phyloP scores from a whole-genome alignment of 768 basidiomycete genomes.

The Leucosporidium creatinivorum region DNA sequence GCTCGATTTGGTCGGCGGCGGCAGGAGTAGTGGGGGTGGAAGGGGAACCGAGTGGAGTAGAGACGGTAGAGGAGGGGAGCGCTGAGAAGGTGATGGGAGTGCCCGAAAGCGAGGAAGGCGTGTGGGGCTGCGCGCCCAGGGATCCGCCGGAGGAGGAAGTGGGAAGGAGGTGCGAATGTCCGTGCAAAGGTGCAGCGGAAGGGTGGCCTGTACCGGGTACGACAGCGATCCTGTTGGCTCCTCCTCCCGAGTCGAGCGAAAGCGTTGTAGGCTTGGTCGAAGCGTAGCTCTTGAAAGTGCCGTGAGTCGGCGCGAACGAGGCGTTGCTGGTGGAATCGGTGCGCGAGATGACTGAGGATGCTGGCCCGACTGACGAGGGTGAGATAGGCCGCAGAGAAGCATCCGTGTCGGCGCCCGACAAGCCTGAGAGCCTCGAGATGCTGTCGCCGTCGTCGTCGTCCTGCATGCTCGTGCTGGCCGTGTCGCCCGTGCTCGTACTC shows the following conservation, averaged over 20 bases:
- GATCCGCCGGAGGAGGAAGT: conserved; percentile 40
- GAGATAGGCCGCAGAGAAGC: conserved; percentile 84
- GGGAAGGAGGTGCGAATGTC: background rate
- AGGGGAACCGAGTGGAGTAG: background rate
- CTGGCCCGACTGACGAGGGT: conserved; percentile 73
- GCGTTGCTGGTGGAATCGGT: conserved; percentile 43
- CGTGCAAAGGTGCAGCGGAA: background rate
- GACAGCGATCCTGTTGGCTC: conserved; percentile 46
- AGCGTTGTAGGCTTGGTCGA: conserved; percentile 93
- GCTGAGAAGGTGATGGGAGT: conserved; percentile 69
- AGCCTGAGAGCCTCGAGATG: background rate
- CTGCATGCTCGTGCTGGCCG: background rate
- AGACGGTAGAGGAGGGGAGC: conserved; percentile 43
- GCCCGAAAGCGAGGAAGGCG: conserved; percentile 38
- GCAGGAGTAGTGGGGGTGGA: background rate
- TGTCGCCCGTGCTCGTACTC: too few relatives aligned
- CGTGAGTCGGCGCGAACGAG: conserved; percentile 70
- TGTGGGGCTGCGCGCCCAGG: conserved; percentile 41
- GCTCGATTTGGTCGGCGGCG: background rate
- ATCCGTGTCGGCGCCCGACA: conserved; percentile 77
- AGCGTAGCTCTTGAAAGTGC: conserved; percentile 50
- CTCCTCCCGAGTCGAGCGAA: conserved; percentile 64
- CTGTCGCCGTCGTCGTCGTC: background rate
- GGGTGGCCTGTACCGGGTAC: conserved; percentile 45
- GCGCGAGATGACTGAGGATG: conserved; percentile 59